A percentile compares a stretch with the other conserved stretches of the same genome.
Evolutionary conservation across 495 filamentous ascomycete genomes (phyloP).

Genomic region (Pyronema domesticum): DNA sequence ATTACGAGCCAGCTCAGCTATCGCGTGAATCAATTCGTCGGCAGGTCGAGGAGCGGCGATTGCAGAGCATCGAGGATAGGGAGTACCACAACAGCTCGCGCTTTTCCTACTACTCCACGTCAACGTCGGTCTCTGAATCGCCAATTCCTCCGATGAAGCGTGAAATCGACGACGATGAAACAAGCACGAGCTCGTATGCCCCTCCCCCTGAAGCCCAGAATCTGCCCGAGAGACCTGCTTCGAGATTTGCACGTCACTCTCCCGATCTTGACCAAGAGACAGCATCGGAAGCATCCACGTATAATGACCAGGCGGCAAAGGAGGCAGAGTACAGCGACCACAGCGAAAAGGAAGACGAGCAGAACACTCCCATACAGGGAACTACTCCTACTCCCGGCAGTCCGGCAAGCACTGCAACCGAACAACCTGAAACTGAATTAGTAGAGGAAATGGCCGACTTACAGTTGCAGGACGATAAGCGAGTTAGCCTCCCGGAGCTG

Average conservation of each 20-base stretch:
- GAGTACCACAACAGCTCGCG: background rate
- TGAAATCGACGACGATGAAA: background rate
- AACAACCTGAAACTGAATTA: slow-evolving; percentile 16
- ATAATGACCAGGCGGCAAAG: slow-evolving; percentile 33
- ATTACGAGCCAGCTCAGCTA: slow-evolving; percentile 40
- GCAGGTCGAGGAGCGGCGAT: slow-evolving; percentile 61
- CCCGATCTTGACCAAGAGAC: slow-evolving; percentile 17
- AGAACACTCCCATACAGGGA: slow-evolving; percentile 16
- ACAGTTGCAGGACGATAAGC: slow-evolving; percentile 12
- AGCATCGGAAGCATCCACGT: slow-evolving; percentile 27
- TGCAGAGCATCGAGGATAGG: slow-evolving; percentile 17
- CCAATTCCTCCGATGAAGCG: background rate
- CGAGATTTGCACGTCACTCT: slow-evolving; percentile 20
- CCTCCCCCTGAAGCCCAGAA: slow-evolving; percentile 45
- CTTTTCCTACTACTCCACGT: background rate
- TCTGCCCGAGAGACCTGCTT: slow-evolving; percentile 19
- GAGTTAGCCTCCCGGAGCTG: slow-evolving; percentile 32
- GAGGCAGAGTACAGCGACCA: slow-evolving; percentile 29
- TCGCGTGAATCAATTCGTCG: slow-evolving; percentile 85
- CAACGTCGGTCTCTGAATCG: background rate
- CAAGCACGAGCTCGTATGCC: slow-evolving; percentile 53
- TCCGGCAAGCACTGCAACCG: slow-evolving; percentile 8
- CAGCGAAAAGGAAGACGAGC: slow-evolving; percentile 7
- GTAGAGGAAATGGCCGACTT: slow-evolving; percentile 19
- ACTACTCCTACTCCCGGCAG: background rate